phyloP scores from a whole-genome alignment of 1,284 basidiomycete species.

The Ceratobasidium papillatum region DNA sequence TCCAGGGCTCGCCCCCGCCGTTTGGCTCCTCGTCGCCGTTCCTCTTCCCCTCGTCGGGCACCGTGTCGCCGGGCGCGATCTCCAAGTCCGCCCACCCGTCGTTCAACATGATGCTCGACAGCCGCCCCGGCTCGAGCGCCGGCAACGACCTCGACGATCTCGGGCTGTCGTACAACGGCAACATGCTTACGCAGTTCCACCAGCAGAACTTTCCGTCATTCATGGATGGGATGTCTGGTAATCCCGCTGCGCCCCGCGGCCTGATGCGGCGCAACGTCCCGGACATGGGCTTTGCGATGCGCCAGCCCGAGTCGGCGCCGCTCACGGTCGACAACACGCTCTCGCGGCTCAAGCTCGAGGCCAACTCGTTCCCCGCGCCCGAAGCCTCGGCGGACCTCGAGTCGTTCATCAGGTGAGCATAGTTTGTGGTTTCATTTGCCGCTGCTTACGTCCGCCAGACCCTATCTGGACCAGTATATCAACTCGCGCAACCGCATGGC shows the following conservation, averaged over 20 bases:
- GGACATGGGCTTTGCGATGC: slow-evolving; percentile 63
- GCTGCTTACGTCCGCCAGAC: slow-evolving; percentile 55
- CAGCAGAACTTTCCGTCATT: slow-evolving; percentile 31
- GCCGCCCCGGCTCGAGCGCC: slow-evolving; percentile 24
- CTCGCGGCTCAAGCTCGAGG: slow-evolving; percentile 65
- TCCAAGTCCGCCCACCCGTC: slow-evolving; percentile 60
- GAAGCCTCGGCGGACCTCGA: slow-evolving; percentile 69
- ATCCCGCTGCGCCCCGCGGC: slow-evolving; percentile 54
- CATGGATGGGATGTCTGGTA: slow-evolving; percentile 46
- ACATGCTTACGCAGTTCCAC: slow-evolving; percentile 29
- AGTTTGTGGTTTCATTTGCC: slow-evolving; percentile 42
- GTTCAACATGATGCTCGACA: slow-evolving; percentile 53
- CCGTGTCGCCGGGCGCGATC: slow-evolving; percentile 53
- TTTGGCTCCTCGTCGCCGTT: slow-evolving; percentile 24
- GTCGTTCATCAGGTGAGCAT: slow-evolving; percentile 78
- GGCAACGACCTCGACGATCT: slow-evolving; percentile 36
- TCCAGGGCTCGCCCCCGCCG: slow-evolving; percentile 41
- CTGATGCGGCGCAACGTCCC: slow-evolving; percentile 53
- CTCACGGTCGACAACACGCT: slow-evolving; percentile 65
- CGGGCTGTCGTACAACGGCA: slow-evolving; percentile 18
- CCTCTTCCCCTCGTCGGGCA: slow-evolving; percentile 51
- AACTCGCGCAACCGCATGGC: slow-evolving; percentile 85
- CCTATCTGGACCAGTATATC: slow-evolving; percentile 85
- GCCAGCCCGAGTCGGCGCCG: slow-evolving; percentile 56
- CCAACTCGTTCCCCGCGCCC: slow-evolving; percentile 55